Evolutionary conservation across 2,329 filamentous ascomycete species (phyloP).

Genomic region (Dactylonectria macrodidyma): DNA sequence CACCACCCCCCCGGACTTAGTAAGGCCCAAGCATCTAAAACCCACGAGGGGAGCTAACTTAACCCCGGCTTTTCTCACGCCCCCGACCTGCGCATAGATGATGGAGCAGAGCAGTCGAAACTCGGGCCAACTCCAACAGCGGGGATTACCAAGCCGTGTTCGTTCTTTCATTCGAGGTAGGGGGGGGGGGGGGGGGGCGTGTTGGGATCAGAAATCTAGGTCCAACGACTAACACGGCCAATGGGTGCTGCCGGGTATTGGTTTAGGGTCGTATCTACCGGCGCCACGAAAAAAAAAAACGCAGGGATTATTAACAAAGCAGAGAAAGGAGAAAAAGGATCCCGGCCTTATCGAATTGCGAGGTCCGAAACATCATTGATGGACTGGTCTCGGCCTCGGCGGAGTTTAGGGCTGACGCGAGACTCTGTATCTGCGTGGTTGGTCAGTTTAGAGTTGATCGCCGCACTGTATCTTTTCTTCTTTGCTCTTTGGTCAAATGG

Average conservation of each 20-base stretch:
- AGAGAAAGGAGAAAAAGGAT: neutral
- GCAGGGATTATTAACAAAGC: slow-evolving; percentile 1
- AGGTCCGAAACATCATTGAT: neutral
- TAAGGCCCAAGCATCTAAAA: neutral
- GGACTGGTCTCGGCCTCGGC: slow-evolving; percentile 35
- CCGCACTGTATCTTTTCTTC: neutral
- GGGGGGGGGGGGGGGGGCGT: neutral
- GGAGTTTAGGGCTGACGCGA: slow-evolving; percentile 45
- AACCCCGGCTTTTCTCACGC: slow-evolving; percentile 1
- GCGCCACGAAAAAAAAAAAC: neutral
- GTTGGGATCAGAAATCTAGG: neutral
- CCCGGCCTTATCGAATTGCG: neutral
- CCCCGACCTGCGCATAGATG: slow-evolving; percentile 19
- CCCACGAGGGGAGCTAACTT: slow-evolving; percentile 2
- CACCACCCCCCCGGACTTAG: slow-evolving; percentile 12
- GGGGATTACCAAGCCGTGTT: slow-evolving; percentile 44
- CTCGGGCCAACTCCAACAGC: slow-evolving; percentile 33
- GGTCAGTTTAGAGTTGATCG: slow-evolving; percentile 43
- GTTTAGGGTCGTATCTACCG: slow-evolving; percentile 17
- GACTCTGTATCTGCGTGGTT: slow-evolving; percentile 22
- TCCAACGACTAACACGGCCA: slow-evolving; percentile 1
- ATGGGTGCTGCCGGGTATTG: too few species aligned
- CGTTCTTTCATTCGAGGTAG: neutral
- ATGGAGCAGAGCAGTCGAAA: neutral
- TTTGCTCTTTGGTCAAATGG: too few species aligned